Evolutionary conservation across 1,284 basidiomycete species (phyloP).

Genomic region (Cutaneotrichosporon sp.): DNA sequence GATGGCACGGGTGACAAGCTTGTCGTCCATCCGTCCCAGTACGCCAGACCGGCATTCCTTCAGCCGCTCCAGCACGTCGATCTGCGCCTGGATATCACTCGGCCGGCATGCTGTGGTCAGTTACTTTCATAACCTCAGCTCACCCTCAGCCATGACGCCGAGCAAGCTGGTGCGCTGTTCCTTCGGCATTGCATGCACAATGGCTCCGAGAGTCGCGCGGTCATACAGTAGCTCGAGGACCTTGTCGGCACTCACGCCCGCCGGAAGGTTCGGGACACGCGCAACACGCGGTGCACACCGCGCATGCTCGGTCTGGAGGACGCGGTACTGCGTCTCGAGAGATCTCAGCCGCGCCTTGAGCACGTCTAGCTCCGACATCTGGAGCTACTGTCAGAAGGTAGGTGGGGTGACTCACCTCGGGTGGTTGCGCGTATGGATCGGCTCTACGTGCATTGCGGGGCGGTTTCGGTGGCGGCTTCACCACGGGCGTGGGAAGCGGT

Average conservation of each 20-base stretch:
- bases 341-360: slow-evolving; percentile 14
- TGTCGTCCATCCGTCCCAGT: slow-evolving; percentile 67
- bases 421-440: not conserved
- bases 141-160: slow-evolving; percentile 34
- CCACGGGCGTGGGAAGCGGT: not conserved
- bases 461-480: slow-evolving; percentile 1
- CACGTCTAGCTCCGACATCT: not conserved
- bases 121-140: slow-evolving; percentile 6
- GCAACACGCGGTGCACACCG: slow-evolving; percentile 23
- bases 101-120: slow-evolving; percentile 40
- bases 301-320: slow-evolving; percentile 32
- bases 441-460: slow-evolving; percentile 2
- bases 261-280: not conserved
- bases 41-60: slow-evolving; percentile 76
- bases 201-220: slow-evolving; percentile 17
- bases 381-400: not conserved
- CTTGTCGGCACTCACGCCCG: slow-evolving; percentile 8
- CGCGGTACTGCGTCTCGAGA: slow-evolving; percentile 26
- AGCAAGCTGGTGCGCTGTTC: slow-evolving; percentile 34
- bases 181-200: slow-evolving; percentile 28
- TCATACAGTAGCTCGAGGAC: slow-evolving; percentile 14
- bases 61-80: slow-evolving; percentile 77
- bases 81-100: slow-evolving; percentile 59
- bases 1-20: slow-evolving; percentile 67
- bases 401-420: not conserved